Evolutionary conservation across 225 moss, liverwort and hornwort species (phyloP).

Genomic region (Anthoceros angustus): DNA sequence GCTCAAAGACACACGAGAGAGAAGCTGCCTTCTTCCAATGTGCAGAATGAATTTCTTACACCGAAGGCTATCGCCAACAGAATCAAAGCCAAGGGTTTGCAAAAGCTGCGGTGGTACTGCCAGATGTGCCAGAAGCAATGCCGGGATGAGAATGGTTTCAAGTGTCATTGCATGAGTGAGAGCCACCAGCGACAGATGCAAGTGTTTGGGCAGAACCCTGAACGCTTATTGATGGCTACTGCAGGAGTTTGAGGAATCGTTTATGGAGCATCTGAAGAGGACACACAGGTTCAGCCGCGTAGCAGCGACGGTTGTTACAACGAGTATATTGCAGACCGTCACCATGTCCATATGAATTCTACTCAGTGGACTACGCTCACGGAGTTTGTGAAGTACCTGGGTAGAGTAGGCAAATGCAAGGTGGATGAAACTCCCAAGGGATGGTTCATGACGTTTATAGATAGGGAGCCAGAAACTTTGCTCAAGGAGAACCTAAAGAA

Average conservation of each 20-base stretch:
- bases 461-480: slow-evolving; percentile 73
- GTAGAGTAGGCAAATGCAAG: slow-evolving; percentile 64
- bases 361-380: slow-evolving; percentile 79
- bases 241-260: slow-evolving; percentile 69
- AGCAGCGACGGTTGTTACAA: slow-evolving; percentile 83
- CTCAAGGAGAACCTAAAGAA: slow-evolving; percentile 51
- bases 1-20: no score
- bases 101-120: slow-evolving; percentile 87
- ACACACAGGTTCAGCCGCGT: slow-evolving; percentile 59
- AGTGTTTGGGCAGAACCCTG: slow-evolving; percentile 71
- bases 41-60: slow-evolving; percentile 72
- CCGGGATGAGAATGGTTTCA: slow-evolving; percentile 79
- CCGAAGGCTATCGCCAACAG: slow-evolving; percentile 74
- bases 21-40: no score
- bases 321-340: slow-evolving; percentile 68
- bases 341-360: slow-evolving; percentile 81
- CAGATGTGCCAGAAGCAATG: slow-evolving; percentile 95
- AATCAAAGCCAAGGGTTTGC: slow-evolving; percentile 79
- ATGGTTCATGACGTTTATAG: slow-evolving; percentile 69
- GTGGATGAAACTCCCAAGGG: slow-evolving; percentile 84
- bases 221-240: slow-evolving; percentile 71
- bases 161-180: slow-evolving; percentile 82
- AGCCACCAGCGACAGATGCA: slow-evolving; percentile 83
- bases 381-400: slow-evolving; percentile 77
- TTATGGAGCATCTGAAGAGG: slow-evolving; percentile 69